Percentiles rank a stretch among this genome's conserved stretches.
These are phyloP conservation scores for Pelargonium australe DNA, from an alignment of 441 rosid genomes.

Conservation along the genomic window DNA sequence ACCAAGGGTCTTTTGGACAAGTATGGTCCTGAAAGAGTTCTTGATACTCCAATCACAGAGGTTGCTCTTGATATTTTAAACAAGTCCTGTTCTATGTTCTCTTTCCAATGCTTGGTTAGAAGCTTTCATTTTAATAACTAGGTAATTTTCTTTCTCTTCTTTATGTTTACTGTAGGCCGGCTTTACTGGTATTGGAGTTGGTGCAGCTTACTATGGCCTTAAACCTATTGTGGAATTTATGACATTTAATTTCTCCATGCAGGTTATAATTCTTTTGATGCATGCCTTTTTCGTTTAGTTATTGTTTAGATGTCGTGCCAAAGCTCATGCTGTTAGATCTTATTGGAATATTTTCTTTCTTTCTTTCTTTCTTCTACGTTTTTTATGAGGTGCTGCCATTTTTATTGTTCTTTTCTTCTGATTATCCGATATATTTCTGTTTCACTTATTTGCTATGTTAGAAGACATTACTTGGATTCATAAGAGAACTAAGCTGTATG, in stretches of 20 bases:
- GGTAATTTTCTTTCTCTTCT: slow-evolving; percentile 12
- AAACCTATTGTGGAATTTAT: slow-evolving; percentile 87
- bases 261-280: slow-evolving; percentile 35
- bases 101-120: not conserved
- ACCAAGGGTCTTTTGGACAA: slow-evolving; percentile 84
- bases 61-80: slow-evolving; percentile 25
- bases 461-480: no score
- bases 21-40: slow-evolving; percentile 93
- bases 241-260: slow-evolving; percentile 95
- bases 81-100: not conserved
- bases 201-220: slow-evolving; percentile 89
- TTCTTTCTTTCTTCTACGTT: no score
- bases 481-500: no score
- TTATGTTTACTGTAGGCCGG: slow-evolving; percentile 56
- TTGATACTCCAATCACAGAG: slow-evolving; percentile 95
- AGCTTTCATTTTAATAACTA: not conserved
- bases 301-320: no score
- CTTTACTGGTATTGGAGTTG: slow-evolving; percentile 95
- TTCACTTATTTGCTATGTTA: no score
- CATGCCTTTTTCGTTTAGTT: not conserved
- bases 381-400: no score
- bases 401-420: no score
- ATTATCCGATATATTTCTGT: no score
- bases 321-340: not conserved
- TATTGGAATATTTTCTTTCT: not conserved